Evolutionary conservation across 2,329 filamentous ascomycete genomes (phyloP).

Genomic region (Phialophora verrucosa): DNA sequence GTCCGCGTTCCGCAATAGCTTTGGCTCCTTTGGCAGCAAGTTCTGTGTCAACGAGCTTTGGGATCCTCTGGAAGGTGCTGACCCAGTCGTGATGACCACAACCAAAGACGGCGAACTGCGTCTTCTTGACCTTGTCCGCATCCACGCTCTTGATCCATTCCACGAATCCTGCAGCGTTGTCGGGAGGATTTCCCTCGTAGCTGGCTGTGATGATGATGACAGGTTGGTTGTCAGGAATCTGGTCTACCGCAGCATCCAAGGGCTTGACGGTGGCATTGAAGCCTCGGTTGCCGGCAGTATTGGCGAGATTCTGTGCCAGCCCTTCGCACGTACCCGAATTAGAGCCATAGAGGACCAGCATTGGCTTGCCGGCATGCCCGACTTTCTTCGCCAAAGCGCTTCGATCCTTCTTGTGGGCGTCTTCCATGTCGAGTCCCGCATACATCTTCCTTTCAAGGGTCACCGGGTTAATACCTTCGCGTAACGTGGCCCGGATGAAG

Average conservation of each 20-base stretch:
- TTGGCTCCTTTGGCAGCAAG: slow-evolving; percentile 59
- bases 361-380: slow-evolving; percentile 46
- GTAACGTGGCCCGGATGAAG: slow-evolving; percentile 63
- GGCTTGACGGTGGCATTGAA: slow-evolving; percentile 63
- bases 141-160: slow-evolving; percentile 66
- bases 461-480: slow-evolving; percentile 56
- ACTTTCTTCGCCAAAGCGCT: slow-evolving; percentile 22
- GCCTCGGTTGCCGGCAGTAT: slow-evolving; percentile 64
- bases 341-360: slow-evolving; percentile 75
- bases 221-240: slow-evolving; percentile 65
- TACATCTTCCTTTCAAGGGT: slow-evolving; percentile 49
- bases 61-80: slow-evolving; percentile 69
- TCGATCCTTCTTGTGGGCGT: slow-evolving; percentile 21
- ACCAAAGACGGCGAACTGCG: slow-evolving; percentile 72
- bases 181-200: slow-evolving; percentile 75
- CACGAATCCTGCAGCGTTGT: slow-evolving; percentile 73
- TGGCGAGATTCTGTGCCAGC: slow-evolving; percentile 67
- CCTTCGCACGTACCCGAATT: slow-evolving; percentile 77
- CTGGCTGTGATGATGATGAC: slow-evolving; percentile 71
- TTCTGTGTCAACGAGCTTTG: slow-evolving; percentile 64
- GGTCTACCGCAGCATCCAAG: slow-evolving; percentile 67
- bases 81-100: slow-evolving; percentile 65
- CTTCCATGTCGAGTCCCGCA: slow-evolving; percentile 25
- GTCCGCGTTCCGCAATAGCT: slow-evolving; percentile 53
- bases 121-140: slow-evolving; percentile 59